Evolutionary conservation across 2,329 filamentous ascomycete genomes (phyloP), one percentile per base, ranked within the genome.

Genomic region (Cladosporium phlei): DNA sequence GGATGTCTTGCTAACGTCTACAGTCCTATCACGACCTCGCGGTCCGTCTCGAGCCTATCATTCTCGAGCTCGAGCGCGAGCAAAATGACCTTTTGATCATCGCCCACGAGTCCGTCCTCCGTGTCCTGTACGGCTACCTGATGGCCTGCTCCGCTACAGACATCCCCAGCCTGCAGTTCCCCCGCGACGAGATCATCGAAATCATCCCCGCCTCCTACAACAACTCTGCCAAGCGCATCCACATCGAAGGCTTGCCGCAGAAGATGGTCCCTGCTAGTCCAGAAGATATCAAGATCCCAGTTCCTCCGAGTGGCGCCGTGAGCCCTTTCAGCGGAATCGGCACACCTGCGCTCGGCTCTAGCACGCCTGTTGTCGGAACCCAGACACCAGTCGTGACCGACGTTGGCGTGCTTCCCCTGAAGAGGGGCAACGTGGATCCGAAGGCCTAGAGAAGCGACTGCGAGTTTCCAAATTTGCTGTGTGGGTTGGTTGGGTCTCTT

Each of bases 1-100:
- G 14, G 14, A 22, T 17, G 17, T 42, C 11, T 11, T 20, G 10
- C 24, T 39, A 47, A 40, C n/a, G 38, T 32, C 33, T 47, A 66
- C 49, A 95, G 86, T 97, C 91, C 7, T 98, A 98, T 67, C 93
- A 98, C 65, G 93, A 98, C 62, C 82, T 98, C 33, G 93, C 93
- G n/a, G 93, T 98, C 50, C 87, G 93, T 17, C 81, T 98, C 37
- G 93, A 98, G 65, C 94, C 93, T 30, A 95, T 98, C 60, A 98
- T 98, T 61, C 79, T 98, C 22, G 93, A 98, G 66, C 79, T 98
- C 11, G 93, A 98, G 71, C 84, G 93, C 33, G 93, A 98, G 70
- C 88, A 96, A 59, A 95, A 94, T 55, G 93, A 98, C 64, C 77
- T 98, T n/a, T 78, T 98, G 44, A 96, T 98, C 62, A 96, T 98